Base-by-base conservation (phyloP, 1,284 basidiomycete genomes). In the Wolfiporia cocos region DNA sequence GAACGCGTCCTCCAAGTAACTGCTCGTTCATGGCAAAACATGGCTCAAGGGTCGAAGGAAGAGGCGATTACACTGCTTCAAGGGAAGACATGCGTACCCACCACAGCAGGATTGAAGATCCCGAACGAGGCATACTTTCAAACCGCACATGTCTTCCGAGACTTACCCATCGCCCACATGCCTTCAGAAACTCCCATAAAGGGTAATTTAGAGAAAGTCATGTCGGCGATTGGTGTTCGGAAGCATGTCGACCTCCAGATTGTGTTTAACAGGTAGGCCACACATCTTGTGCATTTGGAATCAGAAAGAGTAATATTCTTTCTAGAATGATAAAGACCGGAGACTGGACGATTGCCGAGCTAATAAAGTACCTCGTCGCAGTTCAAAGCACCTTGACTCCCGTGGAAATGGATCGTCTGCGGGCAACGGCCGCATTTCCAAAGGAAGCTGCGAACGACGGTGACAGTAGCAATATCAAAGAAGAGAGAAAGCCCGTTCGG, bases 161-260 rank as follows among this genome's bases (percentile, higher is more conserved):
- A 99, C 62, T 69, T 97, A 18, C 83, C 92, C 1, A 78, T 94
- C 21, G 81, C 95, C 2, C 76, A 72, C 1, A 67, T 98, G 36
- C 79, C 91, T 0, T 87, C 84, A 10, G 79, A 76, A 1, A 55
- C 66, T 0, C 49, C 62, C 0, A 71, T 95, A 48, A 93, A 87
- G 57, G 87, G 86, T 1, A 67, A 72, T 12, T 59, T 93, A 49
- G 92, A 95, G 55, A 86, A 80, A 53, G 63, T 97, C 19, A 65
- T 99, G 4, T 70, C 80, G 20, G 76, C 74, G 0, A 68, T 98
- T 0, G 93, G 92, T 7, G 91, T 98, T 9, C 77, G 92, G 18
- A 88, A 85, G 54, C 94, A 97, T 52, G 92, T 98, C 10, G 90
- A 95, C 44, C 70, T 95, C 1, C 90, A 94, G 58, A 69, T 93